Evolutionary conservation across 139 green algal species (phyloP), one percentile per base, ranked within the genome.

Genomic region (Coelastrella sp.): DNA sequence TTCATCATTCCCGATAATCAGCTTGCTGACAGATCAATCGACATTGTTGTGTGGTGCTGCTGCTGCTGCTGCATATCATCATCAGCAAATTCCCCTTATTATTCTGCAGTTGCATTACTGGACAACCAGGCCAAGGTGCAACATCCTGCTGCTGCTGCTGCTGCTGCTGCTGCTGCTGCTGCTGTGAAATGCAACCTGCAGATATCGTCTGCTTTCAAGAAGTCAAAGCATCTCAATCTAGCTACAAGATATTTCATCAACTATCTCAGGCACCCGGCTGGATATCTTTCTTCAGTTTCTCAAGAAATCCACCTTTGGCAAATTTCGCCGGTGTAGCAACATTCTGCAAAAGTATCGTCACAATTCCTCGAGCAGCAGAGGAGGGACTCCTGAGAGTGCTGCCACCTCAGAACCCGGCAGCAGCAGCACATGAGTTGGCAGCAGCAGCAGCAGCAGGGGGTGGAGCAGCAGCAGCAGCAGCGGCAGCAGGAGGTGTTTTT

Each of bases 91-190:
- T n/a, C n/a, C n/a, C n/a, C n/a, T n/a, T n/a, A n/a, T n/a, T n/a
- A n/a, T n/a, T n/a, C n/a, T n/a, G n/a, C n/a, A n/a, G n/a, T n/a
- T n/a, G n/a, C n/a, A n/a, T n/a, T n/a, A n/a, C n/a, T 67, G 21
- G 23, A 37, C 59, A 37, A 32, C n/a, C n/a, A n/a, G n/a, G n/a
- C n/a, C n/a, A n/a, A n/a, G n/a, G n/a, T n/a, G n/a, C n/a, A n/a
- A n/a, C n/a, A n/a, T 67, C 3, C 59, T 37, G 59, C 59, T 67
- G 59, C 59, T 67, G 59, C 59, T 67, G 59, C 59, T 57, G 48
- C 53, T 64, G 53, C 53, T 64, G 53, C 53, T n/a, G 15, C 53
- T 71, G 62, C 62, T 71, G 27, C 62, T 71, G 62, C 27, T 40
- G 53, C 53, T n/a, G 15, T 27, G 48, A 15, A 15, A 1, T 2